phyloP scores from a whole-genome alignment of 208 protist species.

The Leishmania major region DNA sequence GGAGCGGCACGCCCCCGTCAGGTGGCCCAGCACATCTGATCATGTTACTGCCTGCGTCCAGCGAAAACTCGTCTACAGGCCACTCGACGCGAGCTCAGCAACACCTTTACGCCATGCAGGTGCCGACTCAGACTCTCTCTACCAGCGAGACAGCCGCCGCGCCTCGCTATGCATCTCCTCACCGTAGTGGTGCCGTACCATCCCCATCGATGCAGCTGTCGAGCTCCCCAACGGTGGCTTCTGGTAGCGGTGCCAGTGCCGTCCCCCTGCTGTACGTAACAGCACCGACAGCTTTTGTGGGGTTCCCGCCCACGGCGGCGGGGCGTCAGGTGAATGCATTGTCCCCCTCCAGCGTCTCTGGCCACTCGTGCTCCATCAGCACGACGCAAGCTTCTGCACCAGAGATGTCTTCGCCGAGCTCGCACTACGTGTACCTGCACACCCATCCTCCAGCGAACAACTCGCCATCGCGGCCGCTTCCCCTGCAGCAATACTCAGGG shows the following conservation, averaged over 20 bases:
- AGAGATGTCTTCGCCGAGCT: background rate
- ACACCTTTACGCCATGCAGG: slow-evolving; percentile 5
- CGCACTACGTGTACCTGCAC: slow-evolving; percentile 4
- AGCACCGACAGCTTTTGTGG: slow-evolving; percentile 3
- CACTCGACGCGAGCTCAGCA: background rate
- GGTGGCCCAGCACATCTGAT: background rate
- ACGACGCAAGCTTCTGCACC: background rate
- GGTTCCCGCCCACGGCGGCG: background rate
- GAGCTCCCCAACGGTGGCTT: background rate
- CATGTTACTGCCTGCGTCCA: background rate
- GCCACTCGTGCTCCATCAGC: background rate
- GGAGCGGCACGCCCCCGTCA: slow-evolving; percentile 2
- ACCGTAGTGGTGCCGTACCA: background rate
- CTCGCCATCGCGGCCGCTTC: background rate
- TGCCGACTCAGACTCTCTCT: background rate
- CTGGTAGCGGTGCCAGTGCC: background rate
- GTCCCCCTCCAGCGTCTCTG: background rate
- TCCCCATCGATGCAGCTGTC: background rate
- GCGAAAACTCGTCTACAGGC: background rate
- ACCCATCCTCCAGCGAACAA: background rate
- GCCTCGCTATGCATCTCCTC: background rate
- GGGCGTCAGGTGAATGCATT: background rate
- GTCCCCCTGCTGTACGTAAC: background rate
- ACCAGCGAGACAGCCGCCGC: slow-evolving; percentile 1
- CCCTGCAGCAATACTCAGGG: background rate